Percentiles rank a stretch among this genome's conserved stretches.
Evolutionary conservation across 1,284 basidiomycete genomes (phyloP).

Genomic region (Ganoderma boninense): DNA sequence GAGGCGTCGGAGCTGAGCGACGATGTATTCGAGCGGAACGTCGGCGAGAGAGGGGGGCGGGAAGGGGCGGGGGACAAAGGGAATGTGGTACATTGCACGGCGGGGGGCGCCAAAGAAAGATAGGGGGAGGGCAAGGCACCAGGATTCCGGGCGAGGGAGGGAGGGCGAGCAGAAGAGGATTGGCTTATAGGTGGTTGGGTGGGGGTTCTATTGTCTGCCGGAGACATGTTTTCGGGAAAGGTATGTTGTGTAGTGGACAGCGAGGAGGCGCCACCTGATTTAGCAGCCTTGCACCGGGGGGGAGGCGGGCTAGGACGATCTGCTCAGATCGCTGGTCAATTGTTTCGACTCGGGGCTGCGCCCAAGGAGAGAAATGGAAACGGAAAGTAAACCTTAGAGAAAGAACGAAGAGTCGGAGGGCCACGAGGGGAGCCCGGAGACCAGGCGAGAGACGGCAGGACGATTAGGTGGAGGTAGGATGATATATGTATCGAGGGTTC

Average conservation of each 20-base stretch:
- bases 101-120: conserved; percentile 35
- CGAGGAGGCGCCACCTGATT: conserved; percentile 29
- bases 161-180: conserved; percentile 22
- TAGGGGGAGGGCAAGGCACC: conserved; percentile 27
- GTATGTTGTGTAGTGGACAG: conserved; percentile 27
- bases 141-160: conserved; percentile 30
- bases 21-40: conserved; percentile 74
- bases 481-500: conserved; percentile 30
- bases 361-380: conserved; percentile 30
- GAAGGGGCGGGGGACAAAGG: conserved; percentile 63
- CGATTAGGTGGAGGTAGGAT: conserved; percentile 17
- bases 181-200: conserved; percentile 32
- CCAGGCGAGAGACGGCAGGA: conserved; percentile 15
- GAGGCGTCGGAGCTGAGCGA: conserved; percentile 70
- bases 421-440: conserved; percentile 20
- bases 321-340: conserved; percentile 30
- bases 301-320: conserved; percentile 30
- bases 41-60: conserved; percentile 68
- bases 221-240: conserved; percentile 34
- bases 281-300: conserved; percentile 31
- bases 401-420: conserved; percentile 18
- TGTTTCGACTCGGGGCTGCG: conserved; percentile 33
- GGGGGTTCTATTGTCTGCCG: conserved; percentile 34
- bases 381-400: conserved; percentile 22
- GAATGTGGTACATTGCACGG: conserved; percentile 47